Evolutionary conservation across 164 flowering plant species (phyloP).

Genomic region (Taxillus chinensis): DNA sequence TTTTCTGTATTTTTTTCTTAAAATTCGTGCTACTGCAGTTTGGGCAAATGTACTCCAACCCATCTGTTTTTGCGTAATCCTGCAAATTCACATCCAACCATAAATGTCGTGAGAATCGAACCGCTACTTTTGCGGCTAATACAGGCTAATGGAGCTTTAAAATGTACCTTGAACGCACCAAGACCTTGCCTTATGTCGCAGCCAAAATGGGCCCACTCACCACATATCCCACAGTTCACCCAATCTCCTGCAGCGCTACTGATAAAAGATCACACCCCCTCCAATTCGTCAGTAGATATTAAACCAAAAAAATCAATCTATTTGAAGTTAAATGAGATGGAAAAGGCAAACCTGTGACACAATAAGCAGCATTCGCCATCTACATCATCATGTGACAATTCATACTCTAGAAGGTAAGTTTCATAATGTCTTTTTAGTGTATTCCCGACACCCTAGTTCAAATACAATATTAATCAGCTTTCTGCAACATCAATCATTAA

Average conservation of each 20-base stretch:
- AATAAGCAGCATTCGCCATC: constrained; percentile 98
- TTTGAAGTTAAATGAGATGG: constrained; percentile 9
- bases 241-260: constrained; percentile 99
- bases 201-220: constrained; percentile 99
- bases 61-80: constrained; percentile 99
- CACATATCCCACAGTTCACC: constrained; percentile 97
- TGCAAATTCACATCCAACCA: constrained; percentile 19
- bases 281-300: neutral
- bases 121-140: no score
- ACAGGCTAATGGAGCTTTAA: neutral
- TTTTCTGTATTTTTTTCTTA: constrained; percentile 62
- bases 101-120: neutral
- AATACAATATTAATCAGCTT: neutral
- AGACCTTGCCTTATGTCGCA: constrained; percentile 95
- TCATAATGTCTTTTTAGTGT: constrained; percentile 96
- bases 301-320: neutral
- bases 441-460: constrained; percentile 79
- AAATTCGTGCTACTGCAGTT: constrained; percentile 78
- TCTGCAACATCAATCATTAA: neutral
- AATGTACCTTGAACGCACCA: constrained; percentile 87
- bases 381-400: constrained; percentile 96
- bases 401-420: constrained; percentile 90
- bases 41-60: constrained; percentile 93
- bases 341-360: constrained; percentile 69
- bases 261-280: constrained; percentile 8